Conservation (phyloP, 2,329 filamentous ascomycete genomes). For the Venturia carpophila region DNA sequence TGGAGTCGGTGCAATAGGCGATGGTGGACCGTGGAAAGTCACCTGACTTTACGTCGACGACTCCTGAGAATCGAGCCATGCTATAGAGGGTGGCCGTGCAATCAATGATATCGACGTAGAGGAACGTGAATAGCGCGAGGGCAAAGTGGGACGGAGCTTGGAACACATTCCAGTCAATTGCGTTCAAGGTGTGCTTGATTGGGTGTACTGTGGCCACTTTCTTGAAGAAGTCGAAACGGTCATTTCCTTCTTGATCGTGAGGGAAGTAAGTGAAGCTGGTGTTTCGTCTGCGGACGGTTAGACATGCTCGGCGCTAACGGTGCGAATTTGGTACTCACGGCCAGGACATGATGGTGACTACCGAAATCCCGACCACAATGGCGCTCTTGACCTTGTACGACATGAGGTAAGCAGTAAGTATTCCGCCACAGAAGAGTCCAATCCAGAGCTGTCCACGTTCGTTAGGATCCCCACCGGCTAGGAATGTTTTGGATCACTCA, state of each 20-base stretch:
- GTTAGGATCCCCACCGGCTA: conserved; percentile 16
- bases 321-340: conserved; percentile 40
- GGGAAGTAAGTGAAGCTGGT: conserved; percentile 76
- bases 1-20: conserved; percentile 77
- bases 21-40: conserved; percentile 81
- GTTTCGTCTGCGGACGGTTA: conserved; percentile 39
- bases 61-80: conserved; percentile 77
- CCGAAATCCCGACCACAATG: conserved; percentile 71
- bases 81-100: conserved; percentile 80
- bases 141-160: conserved; percentile 66
- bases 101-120: conserved; percentile 90
- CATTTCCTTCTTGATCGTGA: conserved; percentile 57
- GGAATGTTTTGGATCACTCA: conserved; percentile 23
- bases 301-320: neutral
- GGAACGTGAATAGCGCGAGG: conserved; percentile 76
- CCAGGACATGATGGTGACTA: conserved; percentile 85
- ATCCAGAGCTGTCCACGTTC: conserved; percentile 57
- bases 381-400: conserved; percentile 81
- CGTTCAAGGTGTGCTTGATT: conserved; percentile 60
- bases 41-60: conserved; percentile 71
- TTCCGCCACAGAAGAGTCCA: conserved; percentile 75
- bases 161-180: conserved; percentile 64
- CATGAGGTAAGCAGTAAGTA: conserved; percentile 73
- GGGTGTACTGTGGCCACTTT: conserved; percentile 74
- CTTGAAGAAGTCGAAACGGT: conserved; percentile 75